Percentiles rank a stretch among this genome's conserved stretches.
phyloP scores from a whole-genome alignment of 768 basidiomycete genomes.

The Mycena capillaripes region DNA sequence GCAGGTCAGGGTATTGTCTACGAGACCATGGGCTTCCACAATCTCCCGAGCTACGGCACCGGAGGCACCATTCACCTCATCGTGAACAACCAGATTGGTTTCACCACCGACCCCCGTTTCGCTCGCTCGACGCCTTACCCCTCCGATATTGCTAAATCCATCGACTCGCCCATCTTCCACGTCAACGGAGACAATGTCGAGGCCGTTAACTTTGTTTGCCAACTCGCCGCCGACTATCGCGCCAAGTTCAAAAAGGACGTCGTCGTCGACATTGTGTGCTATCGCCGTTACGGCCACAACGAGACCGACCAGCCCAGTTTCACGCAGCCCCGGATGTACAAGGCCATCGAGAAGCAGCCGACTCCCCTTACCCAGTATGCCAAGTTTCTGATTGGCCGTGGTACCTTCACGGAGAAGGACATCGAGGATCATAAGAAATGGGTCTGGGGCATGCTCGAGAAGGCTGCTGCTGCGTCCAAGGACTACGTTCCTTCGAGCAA shows the following conservation, averaged over 20 bases:
- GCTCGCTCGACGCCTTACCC: slow-evolving; percentile 98
- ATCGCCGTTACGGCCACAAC: slow-evolving; percentile 99
- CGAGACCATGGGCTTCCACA: slow-evolving; percentile 99
- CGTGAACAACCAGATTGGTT: slow-evolving; percentile 99
- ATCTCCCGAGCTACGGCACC: slow-evolving; percentile 94
- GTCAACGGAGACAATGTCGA: slow-evolving; percentile 99
- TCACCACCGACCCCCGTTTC: slow-evolving; percentile 98
- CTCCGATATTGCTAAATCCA: slow-evolving; percentile 98
- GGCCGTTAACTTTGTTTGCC: slow-evolving; percentile 98
- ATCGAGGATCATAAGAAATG: slow-evolving; percentile 99
- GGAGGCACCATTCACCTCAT: slow-evolving; percentile 99
- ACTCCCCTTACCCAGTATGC: slow-evolving; percentile 94
- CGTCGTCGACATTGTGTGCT: slow-evolving; percentile 98
- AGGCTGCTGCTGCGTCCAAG: slow-evolving; percentile 92
- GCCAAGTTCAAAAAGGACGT: slow-evolving; percentile 99
- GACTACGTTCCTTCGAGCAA: slow-evolving; percentile 95
- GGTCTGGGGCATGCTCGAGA: slow-evolving; percentile 99
- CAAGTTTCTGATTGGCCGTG: slow-evolving; percentile 90
- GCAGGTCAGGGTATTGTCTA: slow-evolving; percentile 99
- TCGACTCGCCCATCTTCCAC: slow-evolving; percentile 99
- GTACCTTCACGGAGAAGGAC: slow-evolving; percentile 95
- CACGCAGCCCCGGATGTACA: slow-evolving; percentile 99
- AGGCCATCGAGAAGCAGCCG: slow-evolving; percentile 94
- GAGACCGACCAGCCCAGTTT: slow-evolving; percentile 99
- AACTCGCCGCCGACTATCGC: slow-evolving; percentile 97